These are phyloP conservation scores for Aspergillus heteromorphus DNA, from an alignment of 495 filamentous ascomycete species.

Conservation along the genomic window DNA sequence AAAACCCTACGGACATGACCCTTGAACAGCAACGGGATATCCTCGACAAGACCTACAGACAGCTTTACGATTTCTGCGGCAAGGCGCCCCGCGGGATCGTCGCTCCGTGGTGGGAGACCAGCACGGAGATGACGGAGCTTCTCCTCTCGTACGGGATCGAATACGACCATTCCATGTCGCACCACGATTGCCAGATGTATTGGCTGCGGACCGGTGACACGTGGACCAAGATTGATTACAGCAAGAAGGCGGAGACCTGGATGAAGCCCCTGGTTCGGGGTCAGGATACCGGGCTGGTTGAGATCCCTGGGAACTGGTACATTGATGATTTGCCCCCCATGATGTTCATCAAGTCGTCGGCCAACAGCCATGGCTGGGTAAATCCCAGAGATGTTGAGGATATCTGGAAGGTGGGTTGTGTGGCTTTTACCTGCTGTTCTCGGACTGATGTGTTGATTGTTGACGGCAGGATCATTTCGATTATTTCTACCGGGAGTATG, in stretches of 20 bases:
- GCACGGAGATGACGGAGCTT: slow-evolving; percentile 60
- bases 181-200: slow-evolving; percentile 64
- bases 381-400: slow-evolving; percentile 54
- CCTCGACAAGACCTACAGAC: slow-evolving; percentile 68
- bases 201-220: slow-evolving; percentile 56
- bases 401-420: slow-evolving; percentile 43
- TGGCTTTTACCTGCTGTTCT: neutral
- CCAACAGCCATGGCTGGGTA: slow-evolving; percentile 58
- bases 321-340: slow-evolving; percentile 58
- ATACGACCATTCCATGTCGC: slow-evolving; percentile 64
- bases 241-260: slow-evolving; percentile 56
- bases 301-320: slow-evolving; percentile 66
- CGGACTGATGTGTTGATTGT: neutral
- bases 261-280: slow-evolving; percentile 58
- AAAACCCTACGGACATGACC: slow-evolving; percentile 69
- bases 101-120: slow-evolving; percentile 63
- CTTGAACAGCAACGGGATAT: slow-evolving; percentile 70
- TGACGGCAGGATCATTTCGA: slow-evolving; percentile 54
- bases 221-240: slow-evolving; percentile 60
- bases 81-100: slow-evolving; percentile 69
- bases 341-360: slow-evolving; percentile 59
- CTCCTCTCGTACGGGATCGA: slow-evolving; percentile 64
- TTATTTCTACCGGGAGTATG: slow-evolving; percentile 65
- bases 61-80: slow-evolving; percentile 68
- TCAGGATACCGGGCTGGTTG: slow-evolving; percentile 51